phyloP scores from a whole-genome alignment of 306 rosid species.

The Vicia villosa region DNA sequence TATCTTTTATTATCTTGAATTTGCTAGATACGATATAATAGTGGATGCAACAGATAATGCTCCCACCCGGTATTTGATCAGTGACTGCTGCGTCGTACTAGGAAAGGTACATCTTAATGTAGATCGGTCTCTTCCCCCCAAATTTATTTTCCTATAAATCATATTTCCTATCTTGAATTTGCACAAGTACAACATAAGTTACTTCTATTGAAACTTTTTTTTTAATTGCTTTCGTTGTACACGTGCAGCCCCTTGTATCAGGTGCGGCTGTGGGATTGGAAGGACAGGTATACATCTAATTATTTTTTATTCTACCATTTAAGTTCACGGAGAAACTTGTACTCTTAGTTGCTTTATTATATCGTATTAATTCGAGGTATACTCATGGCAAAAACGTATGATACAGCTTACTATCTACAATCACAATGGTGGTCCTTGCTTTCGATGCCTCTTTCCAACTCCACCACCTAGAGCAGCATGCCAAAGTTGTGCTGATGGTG shows the following conservation, averaged over 20 bases:
- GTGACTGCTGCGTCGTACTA: slow-evolving; percentile 93
- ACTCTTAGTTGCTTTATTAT: not conserved
- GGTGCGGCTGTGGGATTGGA: slow-evolving; percentile 98
- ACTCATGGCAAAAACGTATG: slow-evolving; percentile 27
- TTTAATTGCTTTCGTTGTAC: slow-evolving; percentile 39
- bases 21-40: slow-evolving; percentile 72
- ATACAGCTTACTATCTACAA: slow-evolving; percentile 93
- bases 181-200: not conserved
- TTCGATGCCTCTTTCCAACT: slow-evolving; percentile 88
- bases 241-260: slow-evolving; percentile 93
- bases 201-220: not conserved
- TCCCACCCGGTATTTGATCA: slow-evolving; percentile 94
- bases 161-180: too few relatives aligned
- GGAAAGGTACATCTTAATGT: slow-evolving; percentile 70
- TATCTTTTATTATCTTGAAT: slow-evolving; percentile 5
- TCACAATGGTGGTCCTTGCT: slow-evolving; percentile 84
- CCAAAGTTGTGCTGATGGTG: slow-evolving; percentile 93
- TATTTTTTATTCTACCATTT: slow-evolving; percentile 5
- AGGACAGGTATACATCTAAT: slow-evolving; percentile 76
- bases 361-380: slow-evolving; percentile 8
- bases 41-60: slow-evolving; percentile 98
- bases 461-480: slow-evolving; percentile 96
- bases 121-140: too few relatives aligned
- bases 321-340: not conserved
- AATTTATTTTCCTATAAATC: too few relatives aligned